Conservation (phyloP, 768 basidiomycete genomes). For the Neoboletus subvelutipes region DNA sequence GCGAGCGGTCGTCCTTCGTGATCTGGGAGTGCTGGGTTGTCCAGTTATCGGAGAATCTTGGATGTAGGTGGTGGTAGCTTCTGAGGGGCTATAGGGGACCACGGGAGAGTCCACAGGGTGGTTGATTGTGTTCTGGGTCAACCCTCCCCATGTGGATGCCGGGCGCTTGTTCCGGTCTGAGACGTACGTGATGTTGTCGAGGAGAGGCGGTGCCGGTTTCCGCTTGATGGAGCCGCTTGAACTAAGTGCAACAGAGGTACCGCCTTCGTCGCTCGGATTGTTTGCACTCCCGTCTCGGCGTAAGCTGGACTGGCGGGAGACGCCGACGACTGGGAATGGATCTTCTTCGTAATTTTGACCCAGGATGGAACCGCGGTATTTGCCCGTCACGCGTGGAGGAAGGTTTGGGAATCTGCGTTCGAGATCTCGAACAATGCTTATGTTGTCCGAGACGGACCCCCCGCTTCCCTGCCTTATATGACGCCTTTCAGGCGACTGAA, state of each 20-base stretch:
- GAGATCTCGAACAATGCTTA: constrained; percentile 49
- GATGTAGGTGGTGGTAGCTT: not conserved
- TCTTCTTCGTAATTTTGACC: constrained; percentile 25
- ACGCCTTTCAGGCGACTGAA: constrained; percentile 5
- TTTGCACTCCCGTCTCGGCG: constrained; percentile 3
- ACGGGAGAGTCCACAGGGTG: constrained; percentile 2
- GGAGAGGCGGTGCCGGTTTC: constrained; percentile 32
- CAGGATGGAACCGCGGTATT: constrained; percentile 26
- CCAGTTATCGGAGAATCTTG: not conserved
- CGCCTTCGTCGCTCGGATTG: constrained; percentile 15
- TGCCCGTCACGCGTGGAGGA: constrained; percentile 37
- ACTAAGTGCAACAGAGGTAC: constrained; percentile 3
- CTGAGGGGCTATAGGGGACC: constrained; percentile 8
- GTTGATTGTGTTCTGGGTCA: constrained; percentile 8
- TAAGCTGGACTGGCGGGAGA: constrained; percentile 26
- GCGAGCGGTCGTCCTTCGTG: constrained; percentile 15
- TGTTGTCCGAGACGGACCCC: constrained; percentile 39
- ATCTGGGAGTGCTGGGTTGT: constrained; percentile 9
- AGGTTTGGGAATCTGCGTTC: constrained; percentile 54
- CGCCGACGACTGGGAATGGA: constrained; percentile 21
- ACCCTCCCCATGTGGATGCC: constrained; percentile 26
- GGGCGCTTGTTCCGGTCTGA: constrained; percentile 5
- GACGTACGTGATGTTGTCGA: constrained; percentile 15
- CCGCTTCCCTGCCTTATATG: constrained; percentile 23
- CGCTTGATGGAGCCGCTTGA: constrained; percentile 28